Percentiles rank a stretch among this genome's conserved stretches.
phyloP scores from a whole-genome alignment of 306 rosid genomes.

The Echinosophora koreensis region DNA sequence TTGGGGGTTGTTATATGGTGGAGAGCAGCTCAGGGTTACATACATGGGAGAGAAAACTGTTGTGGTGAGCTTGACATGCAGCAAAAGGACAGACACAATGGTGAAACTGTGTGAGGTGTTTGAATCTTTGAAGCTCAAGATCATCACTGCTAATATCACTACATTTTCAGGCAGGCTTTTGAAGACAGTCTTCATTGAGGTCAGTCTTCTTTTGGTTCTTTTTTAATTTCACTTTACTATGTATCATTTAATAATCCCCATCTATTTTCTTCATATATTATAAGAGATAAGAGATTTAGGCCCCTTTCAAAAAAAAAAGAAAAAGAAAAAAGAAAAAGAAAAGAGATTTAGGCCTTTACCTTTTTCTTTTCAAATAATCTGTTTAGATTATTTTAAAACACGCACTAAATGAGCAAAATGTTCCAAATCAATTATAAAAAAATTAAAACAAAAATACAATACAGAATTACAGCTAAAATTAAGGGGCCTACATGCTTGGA shows the following conservation, averaged over 20 bases:
- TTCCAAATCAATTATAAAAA: background rate
- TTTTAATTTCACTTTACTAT: no score
- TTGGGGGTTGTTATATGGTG: background rate
- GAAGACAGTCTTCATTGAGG: slow-evolving; percentile 94
- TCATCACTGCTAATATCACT: slow-evolving; percentile 78
- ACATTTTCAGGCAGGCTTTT: slow-evolving; percentile 76
- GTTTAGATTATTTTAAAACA: no score
- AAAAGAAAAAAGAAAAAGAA: no score
- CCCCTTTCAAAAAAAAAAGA: no score
- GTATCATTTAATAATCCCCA: no score
- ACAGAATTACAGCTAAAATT: slow-evolving; percentile 16
- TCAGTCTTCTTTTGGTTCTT: no score
- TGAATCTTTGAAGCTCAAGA: slow-evolving; percentile 90
- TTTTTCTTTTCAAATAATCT: no score
- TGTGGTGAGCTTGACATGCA: slow-evolving; percentile 87
- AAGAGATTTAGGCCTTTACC: background rate
- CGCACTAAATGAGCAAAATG: background rate
- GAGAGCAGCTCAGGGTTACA: slow-evolving; percentile 72
- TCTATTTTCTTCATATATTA: no score
- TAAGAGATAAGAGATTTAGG: no score
- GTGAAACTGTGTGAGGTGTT: slow-evolving; percentile 87
- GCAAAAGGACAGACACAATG: slow-evolving; percentile 85
- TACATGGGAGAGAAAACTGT: slow-evolving; percentile 79
- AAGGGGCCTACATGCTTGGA: slow-evolving; percentile 51
- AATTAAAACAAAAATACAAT: background rate